Base-by-base conservation (phyloP, 345 rosid genomes). In the Laguncularia racemosa region DNA sequence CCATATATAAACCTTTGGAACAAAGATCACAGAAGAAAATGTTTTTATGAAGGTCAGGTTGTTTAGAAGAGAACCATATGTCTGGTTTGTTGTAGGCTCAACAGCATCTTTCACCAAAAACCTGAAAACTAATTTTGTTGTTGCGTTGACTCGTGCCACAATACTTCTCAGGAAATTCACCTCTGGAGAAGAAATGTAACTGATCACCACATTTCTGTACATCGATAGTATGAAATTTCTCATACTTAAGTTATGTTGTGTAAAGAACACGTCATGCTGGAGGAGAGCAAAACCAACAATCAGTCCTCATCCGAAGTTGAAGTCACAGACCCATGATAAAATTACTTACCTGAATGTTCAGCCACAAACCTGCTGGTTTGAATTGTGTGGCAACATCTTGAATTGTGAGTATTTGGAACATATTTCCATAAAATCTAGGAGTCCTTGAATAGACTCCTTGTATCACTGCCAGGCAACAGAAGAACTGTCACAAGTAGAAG, bases 11-110 rank as follows among this genome's bases (percentile, higher is more conserved):
- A 54, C 6, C 86, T 93, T 93, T 2, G 96, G 95, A 57, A 93
- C 79, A 58, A 87, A 84, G 64, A 93, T 72, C 62, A 96, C 97
- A n/a, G 97, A 81, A 53, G 99, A 95, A 83, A 93, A 93, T 50
- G 95, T 79, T 86, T 75, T 87, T 73, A 89, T 66, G 57, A 75
- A 83, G 11, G 92, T 74, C 55, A 93, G 77, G 74, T 93, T 89
- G 20, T 52, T 64, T 16, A 46, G 20, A 38, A 93, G 82, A 63
- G 82, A 71, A 43, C 60, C 85, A 55, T 89, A 93, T 45, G 90
- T 87, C 66, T 82, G 96, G 57, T 82, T 85, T 56, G 85, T 84
- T 57, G 96, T 72, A 61, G 87, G 92, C 64, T 89, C 99, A 6
- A 66, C 44, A 14, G 65, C 76, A 15, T 71, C 59, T 80, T 54